Conservation (phyloP, 345 rosid genomes). For the Raphanus raphanistrum region DNA sequence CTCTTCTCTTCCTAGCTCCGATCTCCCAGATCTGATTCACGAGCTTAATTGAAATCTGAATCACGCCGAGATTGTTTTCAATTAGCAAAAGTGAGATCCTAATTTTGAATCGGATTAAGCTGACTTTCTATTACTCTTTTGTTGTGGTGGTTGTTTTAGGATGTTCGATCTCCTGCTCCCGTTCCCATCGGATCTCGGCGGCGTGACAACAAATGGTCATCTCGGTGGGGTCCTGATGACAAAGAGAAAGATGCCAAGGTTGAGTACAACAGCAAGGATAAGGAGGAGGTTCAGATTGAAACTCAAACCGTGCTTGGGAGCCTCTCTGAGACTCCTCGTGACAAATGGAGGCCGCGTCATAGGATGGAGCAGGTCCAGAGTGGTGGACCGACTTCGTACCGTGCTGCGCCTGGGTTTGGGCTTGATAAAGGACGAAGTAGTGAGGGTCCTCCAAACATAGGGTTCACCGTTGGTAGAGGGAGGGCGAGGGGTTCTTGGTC, state of each 20-base stretch:
- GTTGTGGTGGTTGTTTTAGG: neutral
- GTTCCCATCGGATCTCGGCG: constrained; percentile 42
- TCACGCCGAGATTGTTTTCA: neutral
- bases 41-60: neutral
- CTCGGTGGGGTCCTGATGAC: constrained; percentile 99
- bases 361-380: constrained; percentile 65
- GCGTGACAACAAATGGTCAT: constrained; percentile 91
- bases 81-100: neutral
- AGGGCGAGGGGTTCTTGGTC: constrained; percentile 43
- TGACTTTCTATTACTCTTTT: neutral
- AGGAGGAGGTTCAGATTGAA: constrained; percentile 64
- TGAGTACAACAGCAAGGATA: constrained; percentile 62
- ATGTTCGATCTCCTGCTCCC: neutral
- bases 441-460: constrained; percentile 56
- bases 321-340: constrained; percentile 75
- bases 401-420: constrained; percentile 90
- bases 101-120: neutral
- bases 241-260: constrained; percentile 71
- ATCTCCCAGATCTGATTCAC: neutral
- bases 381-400: constrained; percentile 54
- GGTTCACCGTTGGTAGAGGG: constrained; percentile 82
- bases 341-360: constrained; percentile 98
- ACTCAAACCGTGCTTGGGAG: constrained; percentile 47
- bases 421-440: constrained; percentile 52
- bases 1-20: neutral